These are phyloP conservation scores for Auriscalpium vulgare DNA, from an alignment of 768 basidiomycete genomes.

Conservation along the genomic window DNA sequence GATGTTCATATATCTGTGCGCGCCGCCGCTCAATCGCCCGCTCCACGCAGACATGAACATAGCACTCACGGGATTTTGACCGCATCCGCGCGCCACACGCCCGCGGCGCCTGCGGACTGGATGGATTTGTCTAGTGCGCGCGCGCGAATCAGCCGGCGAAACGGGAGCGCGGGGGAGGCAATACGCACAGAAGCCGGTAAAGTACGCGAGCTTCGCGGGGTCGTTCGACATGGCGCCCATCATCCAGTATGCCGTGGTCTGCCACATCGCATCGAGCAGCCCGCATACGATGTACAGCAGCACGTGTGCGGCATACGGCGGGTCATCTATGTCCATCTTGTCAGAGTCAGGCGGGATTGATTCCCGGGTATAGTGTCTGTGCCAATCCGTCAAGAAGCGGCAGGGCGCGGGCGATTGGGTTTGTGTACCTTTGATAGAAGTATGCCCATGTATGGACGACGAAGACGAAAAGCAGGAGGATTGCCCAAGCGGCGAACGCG, in stretches of 20 bases:
- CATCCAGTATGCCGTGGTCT: slow-evolving; percentile 75
- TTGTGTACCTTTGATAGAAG: slow-evolving; percentile 58
- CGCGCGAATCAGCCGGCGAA: neutral
- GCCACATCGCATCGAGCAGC: slow-evolving; percentile 78
- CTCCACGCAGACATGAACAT: neutral
- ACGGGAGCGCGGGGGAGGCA: neutral
- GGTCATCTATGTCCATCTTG: slow-evolving; percentile 55
- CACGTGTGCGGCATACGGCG: slow-evolving; percentile 44
- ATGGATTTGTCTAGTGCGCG: slow-evolving; percentile 53
- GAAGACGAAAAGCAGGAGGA: slow-evolving; percentile 58
- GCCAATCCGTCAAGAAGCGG: slow-evolving; percentile 11
- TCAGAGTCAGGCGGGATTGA: slow-evolving; percentile 30
- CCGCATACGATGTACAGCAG: slow-evolving; percentile 68
- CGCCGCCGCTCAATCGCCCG: neutral
- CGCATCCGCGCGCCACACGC: slow-evolving; percentile 64
- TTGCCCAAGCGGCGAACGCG: slow-evolving; percentile 61
- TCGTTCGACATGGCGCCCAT: slow-evolving; percentile 86
- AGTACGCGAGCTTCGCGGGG: slow-evolving; percentile 69
- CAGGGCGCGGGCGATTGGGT: neutral
- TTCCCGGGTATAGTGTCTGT: slow-evolving; percentile 51
- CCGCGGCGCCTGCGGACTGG: slow-evolving; percentile 72
- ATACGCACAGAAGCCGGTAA: slow-evolving; percentile 72
- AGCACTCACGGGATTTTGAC: slow-evolving; percentile 47
- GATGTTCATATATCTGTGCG: slow-evolving; percentile 51
- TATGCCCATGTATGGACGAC: slow-evolving; percentile 70